phyloP scores from a whole-genome alignment of 768 basidiomycete genomes.

The Inosperma sp. region DNA sequence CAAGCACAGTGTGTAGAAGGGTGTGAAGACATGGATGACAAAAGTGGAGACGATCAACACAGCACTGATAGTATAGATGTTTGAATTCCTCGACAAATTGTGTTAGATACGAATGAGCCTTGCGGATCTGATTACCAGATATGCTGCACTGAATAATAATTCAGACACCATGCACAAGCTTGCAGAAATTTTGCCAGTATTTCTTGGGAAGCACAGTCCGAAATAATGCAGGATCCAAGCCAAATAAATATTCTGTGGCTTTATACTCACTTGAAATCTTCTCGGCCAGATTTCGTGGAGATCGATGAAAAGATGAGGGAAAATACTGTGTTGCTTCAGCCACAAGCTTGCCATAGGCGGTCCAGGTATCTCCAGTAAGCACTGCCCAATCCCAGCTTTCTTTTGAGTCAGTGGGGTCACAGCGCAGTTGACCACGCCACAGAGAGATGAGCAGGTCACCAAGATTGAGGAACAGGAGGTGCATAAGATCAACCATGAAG shows the following conservation, averaged over 20 bases:
- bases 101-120: slow-evolving; percentile 22
- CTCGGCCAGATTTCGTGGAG: slow-evolving; percentile 29
- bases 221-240: slow-evolving; percentile 31
- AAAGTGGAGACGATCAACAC: slow-evolving; percentile 34
- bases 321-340: slow-evolving; percentile 17
- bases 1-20: slow-evolving; percentile 27
- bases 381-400: slow-evolving; percentile 29
- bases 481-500: slow-evolving; percentile 41
- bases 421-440: slow-evolving; percentile 28
- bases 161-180: slow-evolving; percentile 22
- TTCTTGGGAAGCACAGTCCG: slow-evolving; percentile 21
- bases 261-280: slow-evolving; percentile 37
- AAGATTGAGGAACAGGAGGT: slow-evolving; percentile 32
- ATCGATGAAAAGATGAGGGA: slow-evolving; percentile 24
- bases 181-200: slow-evolving; percentile 32
- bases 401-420: slow-evolving; percentile 18
- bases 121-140: slow-evolving; percentile 14
- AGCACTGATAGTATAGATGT: slow-evolving; percentile 30
- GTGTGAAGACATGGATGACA: slow-evolving; percentile 31
- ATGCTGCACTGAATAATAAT: slow-evolving; percentile 22
- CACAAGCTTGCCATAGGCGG: slow-evolving; percentile 15
- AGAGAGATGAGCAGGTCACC: slow-evolving; percentile 34
- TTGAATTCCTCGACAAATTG: slow-evolving; percentile 32
- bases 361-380: slow-evolving; percentile 30
- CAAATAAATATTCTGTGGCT: slow-evolving; percentile 34